Evolutionary conservation across 1,284 basidiomycete species (phyloP).

Genomic region (Ceratobasidium sp.): DNA sequence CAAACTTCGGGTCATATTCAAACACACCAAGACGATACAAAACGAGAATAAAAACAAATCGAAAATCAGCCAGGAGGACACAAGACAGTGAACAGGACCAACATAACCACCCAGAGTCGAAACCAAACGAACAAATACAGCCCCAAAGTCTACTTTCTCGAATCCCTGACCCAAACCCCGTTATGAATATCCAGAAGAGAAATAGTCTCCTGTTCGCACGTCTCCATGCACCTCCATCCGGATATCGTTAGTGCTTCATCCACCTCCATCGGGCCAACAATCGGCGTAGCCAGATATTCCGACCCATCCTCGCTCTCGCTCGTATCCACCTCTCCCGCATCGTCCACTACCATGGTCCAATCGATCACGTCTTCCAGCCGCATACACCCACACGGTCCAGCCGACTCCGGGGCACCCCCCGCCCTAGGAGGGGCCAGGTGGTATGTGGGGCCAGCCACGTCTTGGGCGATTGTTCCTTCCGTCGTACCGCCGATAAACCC

Average conservation of each 20-base stretch:
- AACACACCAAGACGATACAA: background rate
- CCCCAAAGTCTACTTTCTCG: background rate
- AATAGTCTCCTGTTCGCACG: background rate
- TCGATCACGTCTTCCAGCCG: background rate
- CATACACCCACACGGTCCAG: background rate
- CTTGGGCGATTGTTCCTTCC: background rate
- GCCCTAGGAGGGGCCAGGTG: background rate
- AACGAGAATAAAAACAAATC: background rate
- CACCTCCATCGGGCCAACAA: background rate
- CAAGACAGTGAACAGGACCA: background rate
- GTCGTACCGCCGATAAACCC: background rate
- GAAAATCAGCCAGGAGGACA: background rate
- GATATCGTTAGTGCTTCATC: background rate
- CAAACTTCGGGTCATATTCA: too few species aligned
- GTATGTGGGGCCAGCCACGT: background rate
- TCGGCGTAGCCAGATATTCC: background rate
- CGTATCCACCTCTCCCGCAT: background rate
- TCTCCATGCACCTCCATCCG: background rate
- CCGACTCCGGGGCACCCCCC: background rate
- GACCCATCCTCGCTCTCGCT: background rate
- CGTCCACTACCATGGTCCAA: background rate
- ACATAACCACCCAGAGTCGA: background rate
- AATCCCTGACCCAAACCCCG: background rate
- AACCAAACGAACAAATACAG: background rate
- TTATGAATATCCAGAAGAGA: background rate